These are phyloP conservation scores for Spergularia bocconei DNA, from an alignment of 148 eudicot species.

Conservation along the genomic window DNA sequence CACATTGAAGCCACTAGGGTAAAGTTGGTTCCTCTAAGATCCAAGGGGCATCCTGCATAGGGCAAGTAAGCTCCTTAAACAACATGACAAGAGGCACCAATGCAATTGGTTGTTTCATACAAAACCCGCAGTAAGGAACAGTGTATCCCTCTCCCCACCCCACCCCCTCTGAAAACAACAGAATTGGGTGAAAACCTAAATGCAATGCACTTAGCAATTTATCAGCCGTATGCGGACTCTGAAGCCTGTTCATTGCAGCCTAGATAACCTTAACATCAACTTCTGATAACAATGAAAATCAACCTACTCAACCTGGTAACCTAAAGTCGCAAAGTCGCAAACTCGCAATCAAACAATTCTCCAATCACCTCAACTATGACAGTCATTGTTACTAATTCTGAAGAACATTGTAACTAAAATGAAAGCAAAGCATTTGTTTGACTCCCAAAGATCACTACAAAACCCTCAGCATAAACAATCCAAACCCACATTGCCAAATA, in stretches of 20 bases:
- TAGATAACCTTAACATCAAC: neutral
- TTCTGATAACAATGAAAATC: neutral
- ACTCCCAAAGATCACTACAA: neutral
- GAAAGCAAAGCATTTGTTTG: neutral
- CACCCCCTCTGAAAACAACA: no score
- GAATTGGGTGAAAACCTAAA: neutral
- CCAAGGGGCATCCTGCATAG: slow-evolving; percentile 84
- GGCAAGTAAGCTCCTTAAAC: neutral
- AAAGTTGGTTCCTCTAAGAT: slow-evolving; percentile 65
- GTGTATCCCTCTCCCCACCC: no score
- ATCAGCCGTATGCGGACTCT: no score
- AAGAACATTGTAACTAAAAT: neutral
- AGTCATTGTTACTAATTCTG: neutral
- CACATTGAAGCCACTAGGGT: slow-evolving; percentile 71
- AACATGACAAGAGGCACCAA: neutral
- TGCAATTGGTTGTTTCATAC: neutral
- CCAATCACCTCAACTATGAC: neutral
- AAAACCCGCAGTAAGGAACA: neutral
- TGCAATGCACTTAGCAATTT: neutral
- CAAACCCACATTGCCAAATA: neutral
- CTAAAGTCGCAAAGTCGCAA: neutral
- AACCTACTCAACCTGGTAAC: neutral
- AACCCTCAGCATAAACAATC: neutral
- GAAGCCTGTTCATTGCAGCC: no score
- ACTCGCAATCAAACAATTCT: neutral